These are phyloP conservation scores for Coelastrella sp. DNA, from an alignment of 139 green algal species.

Conservation along the genomic window DNA sequence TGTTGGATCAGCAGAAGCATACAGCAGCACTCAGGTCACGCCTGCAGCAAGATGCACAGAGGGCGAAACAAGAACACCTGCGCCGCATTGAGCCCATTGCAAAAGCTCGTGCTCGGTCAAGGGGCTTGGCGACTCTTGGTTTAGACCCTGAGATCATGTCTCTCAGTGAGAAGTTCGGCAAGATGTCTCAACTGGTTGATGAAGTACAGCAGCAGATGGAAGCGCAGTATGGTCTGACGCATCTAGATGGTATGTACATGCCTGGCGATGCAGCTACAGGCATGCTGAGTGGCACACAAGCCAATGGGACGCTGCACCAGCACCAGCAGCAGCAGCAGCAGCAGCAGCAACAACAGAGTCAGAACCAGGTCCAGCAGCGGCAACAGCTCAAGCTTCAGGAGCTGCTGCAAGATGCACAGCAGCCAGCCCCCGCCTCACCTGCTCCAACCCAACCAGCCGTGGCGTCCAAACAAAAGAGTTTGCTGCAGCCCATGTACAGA, in stretches of 20 bases:
- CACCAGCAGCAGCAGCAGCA: neutral
- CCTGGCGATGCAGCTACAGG: neutral
- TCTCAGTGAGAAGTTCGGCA: conserved; percentile 41
- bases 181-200: conserved; percentile 30
- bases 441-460: neutral
- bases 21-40: conserved; percentile 19
- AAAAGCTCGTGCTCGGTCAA: conserved; percentile 16
- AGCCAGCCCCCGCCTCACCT: neutral
- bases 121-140: conserved; percentile 20
- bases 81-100: conserved; percentile 27
- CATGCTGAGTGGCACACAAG: neutral
- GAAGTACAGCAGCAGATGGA: conserved; percentile 47
- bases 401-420: neutral
- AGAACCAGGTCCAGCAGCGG: neutral
- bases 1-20: conserved; percentile 49
- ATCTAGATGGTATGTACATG: neutral
- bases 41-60: conserved; percentile 36
- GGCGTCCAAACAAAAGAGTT: too few species aligned
- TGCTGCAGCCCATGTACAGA: neutral
- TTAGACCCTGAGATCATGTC: conserved; percentile 31
- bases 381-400: neutral
- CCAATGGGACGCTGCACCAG: neutral
- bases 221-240: conserved; percentile 21
- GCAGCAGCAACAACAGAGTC: too few species aligned
- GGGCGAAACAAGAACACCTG: conserved; percentile 41